A percentile compares a stretch with the other conserved stretches of the same genome.
Evolutionary conservation across 148 eudicot species (phyloP).

Genomic region (Nepenthes mirabilis): DNA sequence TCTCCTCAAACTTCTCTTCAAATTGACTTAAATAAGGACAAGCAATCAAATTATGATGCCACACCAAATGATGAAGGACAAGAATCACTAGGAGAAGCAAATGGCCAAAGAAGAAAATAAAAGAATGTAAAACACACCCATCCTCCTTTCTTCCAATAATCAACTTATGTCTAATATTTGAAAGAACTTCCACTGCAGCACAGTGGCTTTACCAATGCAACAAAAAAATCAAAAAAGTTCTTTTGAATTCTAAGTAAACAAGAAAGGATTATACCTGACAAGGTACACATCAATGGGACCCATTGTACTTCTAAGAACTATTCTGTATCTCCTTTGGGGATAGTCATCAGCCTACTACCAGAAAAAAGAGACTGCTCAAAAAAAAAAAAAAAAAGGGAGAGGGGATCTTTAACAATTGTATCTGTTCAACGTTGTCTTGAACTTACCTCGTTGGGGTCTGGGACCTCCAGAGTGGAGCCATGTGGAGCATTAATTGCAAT

Average conservation of each 20-base stretch:
- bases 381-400: background rate
- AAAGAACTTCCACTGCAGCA: background rate
- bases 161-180: no score
- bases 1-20: conserved; percentile 95
- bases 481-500: conserved; percentile 99
- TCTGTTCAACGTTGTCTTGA: background rate
- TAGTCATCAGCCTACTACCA: conserved; percentile 66
- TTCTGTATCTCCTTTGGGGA: conserved; percentile 89
- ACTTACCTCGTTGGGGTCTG: conserved; percentile 88
- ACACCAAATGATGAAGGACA: background rate
- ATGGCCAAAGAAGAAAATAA: no score
- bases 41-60: background rate
- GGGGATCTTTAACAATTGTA: background rate
- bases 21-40: conserved; percentile 53
- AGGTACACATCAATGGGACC: conserved; percentile 97
- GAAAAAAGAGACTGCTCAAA: conserved; percentile 7
- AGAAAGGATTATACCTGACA: conserved; percentile 56
- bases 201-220: background rate
- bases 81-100: background rate
- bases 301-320: conserved; percentile 95
- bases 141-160: background rate
- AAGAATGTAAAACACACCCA: no score
- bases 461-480: conserved; percentile 97
- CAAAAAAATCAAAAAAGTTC: background rate
- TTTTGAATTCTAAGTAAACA: background rate